Conservation (phyloP, 306 rosid species). For the Pyrus bretschneideri region DNA sequence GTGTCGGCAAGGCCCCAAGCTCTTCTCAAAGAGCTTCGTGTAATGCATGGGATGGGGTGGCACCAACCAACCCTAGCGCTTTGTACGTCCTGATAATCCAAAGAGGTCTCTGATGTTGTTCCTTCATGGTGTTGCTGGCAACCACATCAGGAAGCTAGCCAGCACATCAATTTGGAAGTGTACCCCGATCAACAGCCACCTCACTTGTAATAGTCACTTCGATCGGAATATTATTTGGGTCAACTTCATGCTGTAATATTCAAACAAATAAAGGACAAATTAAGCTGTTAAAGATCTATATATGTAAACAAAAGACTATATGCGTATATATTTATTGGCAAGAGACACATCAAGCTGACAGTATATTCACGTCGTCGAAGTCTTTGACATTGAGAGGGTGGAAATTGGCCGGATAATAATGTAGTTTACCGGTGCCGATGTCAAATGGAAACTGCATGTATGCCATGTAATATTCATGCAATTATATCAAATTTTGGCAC, state of each 20-base stretch:
- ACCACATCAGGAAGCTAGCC: background rate
- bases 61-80: background rate
- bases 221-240: background rate
- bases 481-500: background rate
- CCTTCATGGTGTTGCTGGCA: background rate
- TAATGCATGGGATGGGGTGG: background rate
- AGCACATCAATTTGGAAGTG: background rate
- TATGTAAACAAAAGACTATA: background rate
- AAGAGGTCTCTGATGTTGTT: background rate
- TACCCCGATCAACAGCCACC: background rate
- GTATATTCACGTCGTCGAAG: background rate
- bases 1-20: background rate
- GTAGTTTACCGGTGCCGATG: background rate
- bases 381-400: background rate
- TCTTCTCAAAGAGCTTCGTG: background rate
- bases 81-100: background rate
- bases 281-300: background rate
- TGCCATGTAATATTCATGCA: background rate
- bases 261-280: background rate
- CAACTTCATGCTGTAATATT: background rate
- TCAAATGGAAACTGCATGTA: background rate
- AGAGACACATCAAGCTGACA: background rate
- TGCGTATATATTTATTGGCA: too few relatives aligned
- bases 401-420: background rate
- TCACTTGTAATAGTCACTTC: background rate